Conservation (phyloP, 495 filamentous ascomycete species). For the Endocarpon pusillum region DNA sequence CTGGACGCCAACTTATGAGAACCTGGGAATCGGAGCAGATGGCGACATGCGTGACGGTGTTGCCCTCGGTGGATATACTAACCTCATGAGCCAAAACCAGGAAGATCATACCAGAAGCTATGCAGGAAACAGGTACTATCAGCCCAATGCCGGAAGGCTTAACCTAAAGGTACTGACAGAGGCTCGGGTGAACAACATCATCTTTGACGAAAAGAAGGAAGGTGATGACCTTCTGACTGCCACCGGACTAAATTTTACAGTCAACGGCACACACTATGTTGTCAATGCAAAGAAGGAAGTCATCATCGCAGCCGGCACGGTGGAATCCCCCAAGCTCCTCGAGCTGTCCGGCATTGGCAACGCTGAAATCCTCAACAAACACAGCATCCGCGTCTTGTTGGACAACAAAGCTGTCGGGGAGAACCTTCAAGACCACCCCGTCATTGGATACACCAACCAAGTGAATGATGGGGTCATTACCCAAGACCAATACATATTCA, state of each 20-base stretch:
- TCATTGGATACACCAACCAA: too few relatives aligned
- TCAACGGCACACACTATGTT: slow-evolving; percentile 22
- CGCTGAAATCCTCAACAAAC: not conserved
- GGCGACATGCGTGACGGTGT: slow-evolving; percentile 22
- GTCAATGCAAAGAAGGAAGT: slow-evolving; percentile 30
- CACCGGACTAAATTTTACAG: not conserved
- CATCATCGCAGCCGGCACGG: slow-evolving; percentile 35
- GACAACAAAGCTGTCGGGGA: not conserved
- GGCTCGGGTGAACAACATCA: slow-evolving; percentile 26
- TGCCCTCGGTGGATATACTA: slow-evolving; percentile 25
- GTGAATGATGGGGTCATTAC: slow-evolving; percentile 2
- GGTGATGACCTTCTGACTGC: not conserved
- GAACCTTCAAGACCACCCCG: slow-evolving; percentile 1
- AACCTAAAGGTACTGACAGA: slow-evolving; percentile 30
- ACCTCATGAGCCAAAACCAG: slow-evolving; percentile 16
- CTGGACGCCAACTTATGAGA: slow-evolving; percentile 11
- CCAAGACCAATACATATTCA: slow-evolving; percentile 3
- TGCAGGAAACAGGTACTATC: slow-evolving; percentile 30
- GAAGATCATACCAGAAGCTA: slow-evolving; percentile 32
- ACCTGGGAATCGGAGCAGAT: slow-evolving; percentile 15
- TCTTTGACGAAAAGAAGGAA: slow-evolving; percentile 10
- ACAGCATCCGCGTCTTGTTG: not conserved
- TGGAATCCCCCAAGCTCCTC: slow-evolving; percentile 38
- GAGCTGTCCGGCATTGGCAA: slow-evolving; percentile 40
- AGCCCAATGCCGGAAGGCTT: slow-evolving; percentile 20